phyloP scores from a whole-genome alignment of 2,329 filamentous ascomycete species.

The Pseudogymnoascus sp. region DNA sequence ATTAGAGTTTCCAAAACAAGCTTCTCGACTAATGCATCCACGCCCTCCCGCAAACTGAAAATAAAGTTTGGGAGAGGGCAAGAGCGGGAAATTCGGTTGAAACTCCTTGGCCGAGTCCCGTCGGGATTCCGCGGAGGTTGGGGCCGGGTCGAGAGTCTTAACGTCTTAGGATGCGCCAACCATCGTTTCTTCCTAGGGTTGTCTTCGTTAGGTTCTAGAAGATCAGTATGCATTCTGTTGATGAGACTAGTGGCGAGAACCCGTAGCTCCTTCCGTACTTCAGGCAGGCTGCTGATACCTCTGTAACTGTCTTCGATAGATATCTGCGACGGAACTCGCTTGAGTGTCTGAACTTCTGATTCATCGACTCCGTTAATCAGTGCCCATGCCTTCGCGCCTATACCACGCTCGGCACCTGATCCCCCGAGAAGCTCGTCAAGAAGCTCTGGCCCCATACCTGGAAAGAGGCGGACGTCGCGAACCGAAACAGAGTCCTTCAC shows the following conservation, averaged over 20 bases:
- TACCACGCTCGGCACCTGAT: conserved; percentile 60
- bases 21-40: conserved; percentile 55
- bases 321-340: conserved; percentile 73
- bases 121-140: conserved; percentile 43
- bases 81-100: conserved; percentile 68
- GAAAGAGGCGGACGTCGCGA: conserved; percentile 52
- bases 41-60: conserved; percentile 52
- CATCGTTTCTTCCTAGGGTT: conserved; percentile 39
- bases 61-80: conserved; percentile 63
- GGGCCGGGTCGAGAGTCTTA: conserved; percentile 72
- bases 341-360: conserved; percentile 61
- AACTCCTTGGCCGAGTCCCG: conserved; percentile 47
- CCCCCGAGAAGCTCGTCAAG: conserved; percentile 64
- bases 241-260: conserved; percentile 63
- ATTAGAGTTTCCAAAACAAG: conserved; percentile 62
- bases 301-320: conserved; percentile 91
- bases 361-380: conserved; percentile 75
- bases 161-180: conserved; percentile 71
- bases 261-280: conserved; percentile 60
- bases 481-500: conserved; percentile 54
- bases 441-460: conserved; percentile 51
- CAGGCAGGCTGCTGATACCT: conserved; percentile 54
- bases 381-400: conserved; percentile 65
- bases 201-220: conserved; percentile 41
- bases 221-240: conserved; percentile 68